phyloP scores from a whole-genome alignment of 352 stramenopile genomes.

The Thraustotheca clavata region DNA sequence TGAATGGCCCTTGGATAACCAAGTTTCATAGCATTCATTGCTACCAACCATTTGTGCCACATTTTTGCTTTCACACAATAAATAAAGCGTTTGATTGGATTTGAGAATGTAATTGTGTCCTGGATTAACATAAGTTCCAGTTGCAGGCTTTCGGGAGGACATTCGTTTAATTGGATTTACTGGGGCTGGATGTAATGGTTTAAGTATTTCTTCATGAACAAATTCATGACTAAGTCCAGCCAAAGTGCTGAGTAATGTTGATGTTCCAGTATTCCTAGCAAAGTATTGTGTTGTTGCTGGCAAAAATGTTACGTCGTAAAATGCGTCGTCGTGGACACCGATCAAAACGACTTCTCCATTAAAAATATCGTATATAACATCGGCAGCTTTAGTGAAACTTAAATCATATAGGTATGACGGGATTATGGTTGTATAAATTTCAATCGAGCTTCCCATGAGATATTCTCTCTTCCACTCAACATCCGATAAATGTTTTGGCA shows the following conservation, averaged over 20 bases:
- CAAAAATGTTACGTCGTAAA: background rate
- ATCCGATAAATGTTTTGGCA: constrained; percentile 21
- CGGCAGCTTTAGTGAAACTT: constrained; percentile 42
- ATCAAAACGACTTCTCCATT: constrained; percentile 52
- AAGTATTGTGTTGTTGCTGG: background rate
- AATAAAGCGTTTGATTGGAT: constrained; percentile 45
- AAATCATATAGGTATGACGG: constrained; percentile 37
- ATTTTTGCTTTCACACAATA: constrained; percentile 59
- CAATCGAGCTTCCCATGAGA: constrained; percentile 39
- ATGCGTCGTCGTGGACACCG: constrained; percentile 31
- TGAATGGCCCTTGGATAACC: constrained; percentile 24
- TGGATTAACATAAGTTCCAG: constrained; percentile 36
- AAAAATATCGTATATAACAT: constrained; percentile 46
- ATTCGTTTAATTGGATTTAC: background rate
- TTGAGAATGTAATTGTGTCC: constrained; percentile 35
- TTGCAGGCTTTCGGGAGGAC: background rate
- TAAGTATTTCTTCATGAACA: background rate
- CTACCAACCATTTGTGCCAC: constrained; percentile 40
- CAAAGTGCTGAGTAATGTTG: constrained; percentile 19
- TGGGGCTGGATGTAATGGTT: background rate
- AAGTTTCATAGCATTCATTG: constrained; percentile 32
- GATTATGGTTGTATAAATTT: constrained; percentile 47
- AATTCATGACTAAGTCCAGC: background rate
- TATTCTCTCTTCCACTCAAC: constrained; percentile 43
- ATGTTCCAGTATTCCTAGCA: constrained; percentile 12